Conservation (phyloP, 495 filamentous ascomycete species). For the Aspergillus biplanus region DNA sequence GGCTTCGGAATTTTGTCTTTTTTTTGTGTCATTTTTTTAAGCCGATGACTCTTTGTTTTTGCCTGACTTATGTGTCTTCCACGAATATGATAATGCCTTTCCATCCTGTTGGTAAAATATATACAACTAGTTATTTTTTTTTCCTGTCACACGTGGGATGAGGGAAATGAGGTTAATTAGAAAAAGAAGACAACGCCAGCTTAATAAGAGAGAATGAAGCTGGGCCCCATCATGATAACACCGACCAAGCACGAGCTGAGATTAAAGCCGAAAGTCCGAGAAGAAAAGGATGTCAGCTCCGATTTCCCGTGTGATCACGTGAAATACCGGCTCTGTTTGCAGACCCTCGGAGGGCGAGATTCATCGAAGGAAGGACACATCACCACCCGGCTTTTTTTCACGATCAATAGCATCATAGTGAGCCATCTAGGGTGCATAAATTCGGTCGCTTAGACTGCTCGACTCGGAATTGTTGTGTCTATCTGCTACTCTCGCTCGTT, state of each 20-base stretch:
- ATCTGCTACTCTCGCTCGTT: conserved; percentile 31
- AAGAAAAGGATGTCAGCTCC: conserved; percentile 27
- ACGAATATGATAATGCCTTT: background rate
- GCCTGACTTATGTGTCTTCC: background rate
- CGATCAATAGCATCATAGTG: conserved; percentile 9
- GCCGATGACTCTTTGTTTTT: background rate
- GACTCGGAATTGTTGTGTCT: conserved; percentile 30
- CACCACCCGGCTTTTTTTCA: conserved; percentile 16
- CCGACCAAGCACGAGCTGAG: background rate
- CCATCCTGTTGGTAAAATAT: background rate
- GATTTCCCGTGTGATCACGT: conserved; percentile 37
- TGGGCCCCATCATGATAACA: background rate
- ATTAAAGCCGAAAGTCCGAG: background rate
- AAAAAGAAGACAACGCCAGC: background rate
- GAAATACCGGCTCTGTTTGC: conserved; percentile 23
- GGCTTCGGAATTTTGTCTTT: too few relatives aligned
- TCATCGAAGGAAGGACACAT: conserved; percentile 21
- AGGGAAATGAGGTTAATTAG: too few relatives aligned
- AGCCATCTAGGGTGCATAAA: background rate
- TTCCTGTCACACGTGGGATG: background rate
- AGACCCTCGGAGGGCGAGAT: conserved; percentile 16
- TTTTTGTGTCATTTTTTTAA: background rate
- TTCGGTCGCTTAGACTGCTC: background rate
- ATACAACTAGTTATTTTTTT: background rate
- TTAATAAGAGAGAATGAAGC: background rate